Evolutionary conservation across 2,329 filamentous ascomycete genomes (phyloP).

Genomic region (Neonectria magnoliae): DNA sequence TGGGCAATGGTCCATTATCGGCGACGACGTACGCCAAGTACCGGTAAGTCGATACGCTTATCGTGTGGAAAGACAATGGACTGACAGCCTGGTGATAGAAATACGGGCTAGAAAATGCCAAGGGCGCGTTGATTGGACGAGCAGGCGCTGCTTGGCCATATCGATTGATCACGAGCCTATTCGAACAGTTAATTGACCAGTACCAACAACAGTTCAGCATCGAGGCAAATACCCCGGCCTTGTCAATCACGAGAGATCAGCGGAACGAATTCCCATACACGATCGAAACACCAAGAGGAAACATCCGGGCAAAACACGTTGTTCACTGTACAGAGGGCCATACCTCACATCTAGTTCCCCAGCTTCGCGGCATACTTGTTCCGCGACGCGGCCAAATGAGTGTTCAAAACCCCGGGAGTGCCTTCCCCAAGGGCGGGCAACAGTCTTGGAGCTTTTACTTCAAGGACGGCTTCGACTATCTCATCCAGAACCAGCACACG

Average conservation of each 20-base stretch:
- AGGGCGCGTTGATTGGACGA: constrained; percentile 4
- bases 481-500: constrained; percentile 15
- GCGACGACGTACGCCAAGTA: not conserved
- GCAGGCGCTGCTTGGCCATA: constrained; percentile 53
- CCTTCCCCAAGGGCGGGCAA: constrained; percentile 14
- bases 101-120: not conserved
- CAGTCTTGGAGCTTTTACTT: constrained; percentile 31
- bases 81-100: not conserved
- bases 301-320: constrained; percentile 47
- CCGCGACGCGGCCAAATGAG: constrained; percentile 56
- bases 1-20: constrained; percentile 4
- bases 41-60: not conserved
- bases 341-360: constrained; percentile 53
- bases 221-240: constrained; percentile 43
- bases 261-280: constrained; percentile 37
- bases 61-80: no score
- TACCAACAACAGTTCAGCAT: constrained; percentile 42
- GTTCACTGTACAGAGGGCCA: constrained; percentile 56
- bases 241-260: constrained; percentile 33
- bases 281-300: constrained; percentile 32
- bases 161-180: constrained; percentile 49
- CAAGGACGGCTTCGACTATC: constrained; percentile 22
- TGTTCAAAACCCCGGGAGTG: constrained; percentile 46
- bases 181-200: constrained; percentile 43
- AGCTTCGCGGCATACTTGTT: constrained; percentile 48